phyloP scores from a whole-genome alignment of 2,329 filamentous ascomycete species.

The Trichophaea hybrida region DNA sequence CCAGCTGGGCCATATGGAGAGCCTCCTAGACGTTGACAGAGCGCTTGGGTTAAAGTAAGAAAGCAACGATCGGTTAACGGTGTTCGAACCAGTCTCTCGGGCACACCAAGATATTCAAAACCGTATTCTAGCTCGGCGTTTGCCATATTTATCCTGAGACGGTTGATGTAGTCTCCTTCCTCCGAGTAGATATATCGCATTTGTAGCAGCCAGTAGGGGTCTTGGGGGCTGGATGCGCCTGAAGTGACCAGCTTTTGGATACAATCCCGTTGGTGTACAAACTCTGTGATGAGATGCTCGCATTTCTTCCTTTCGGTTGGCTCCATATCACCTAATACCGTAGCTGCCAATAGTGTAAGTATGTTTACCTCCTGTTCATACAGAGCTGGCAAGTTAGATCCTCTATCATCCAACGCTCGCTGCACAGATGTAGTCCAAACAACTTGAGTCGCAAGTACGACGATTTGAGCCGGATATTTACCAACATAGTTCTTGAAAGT shows the following conservation, averaged over 20 bases:
- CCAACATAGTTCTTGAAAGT: slow-evolving; percentile 68
- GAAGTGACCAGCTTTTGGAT: slow-evolving; percentile 72
- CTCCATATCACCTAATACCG: slow-evolving; percentile 79
- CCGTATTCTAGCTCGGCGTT: slow-evolving; percentile 92
- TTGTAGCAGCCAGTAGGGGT: slow-evolving; percentile 86
- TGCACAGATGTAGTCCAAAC: slow-evolving; percentile 88
- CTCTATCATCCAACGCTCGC: slow-evolving; percentile 56
- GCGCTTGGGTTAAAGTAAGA: slow-evolving; percentile 86
- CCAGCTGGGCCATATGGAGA: slow-evolving; percentile 95
- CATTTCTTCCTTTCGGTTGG: slow-evolving; percentile 86
- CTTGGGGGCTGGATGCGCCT: slow-evolving; percentile 58
- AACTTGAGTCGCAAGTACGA: slow-evolving; percentile 83
- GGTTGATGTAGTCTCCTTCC: slow-evolving; percentile 66
- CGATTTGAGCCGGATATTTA: slow-evolving; percentile 80
- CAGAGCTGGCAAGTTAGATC: slow-evolving; percentile 51
- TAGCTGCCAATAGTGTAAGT: slow-evolving; percentile 70
- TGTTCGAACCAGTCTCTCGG: slow-evolving; percentile 88
- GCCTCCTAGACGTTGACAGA: slow-evolving; percentile 87
- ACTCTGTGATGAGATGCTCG: slow-evolving; percentile 96
- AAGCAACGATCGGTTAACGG: slow-evolving; percentile 97
- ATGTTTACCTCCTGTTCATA: slow-evolving; percentile 74
- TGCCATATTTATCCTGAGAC: slow-evolving; percentile 86
- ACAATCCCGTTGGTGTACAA: slow-evolving; percentile 89
- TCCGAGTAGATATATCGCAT: slow-evolving; percentile 90
- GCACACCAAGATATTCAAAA: slow-evolving; percentile 94